These are phyloP conservation scores for Maudiozyma humilis DNA, from an alignment of 1,139 yeast genomes.

Conservation along the genomic window DNA sequence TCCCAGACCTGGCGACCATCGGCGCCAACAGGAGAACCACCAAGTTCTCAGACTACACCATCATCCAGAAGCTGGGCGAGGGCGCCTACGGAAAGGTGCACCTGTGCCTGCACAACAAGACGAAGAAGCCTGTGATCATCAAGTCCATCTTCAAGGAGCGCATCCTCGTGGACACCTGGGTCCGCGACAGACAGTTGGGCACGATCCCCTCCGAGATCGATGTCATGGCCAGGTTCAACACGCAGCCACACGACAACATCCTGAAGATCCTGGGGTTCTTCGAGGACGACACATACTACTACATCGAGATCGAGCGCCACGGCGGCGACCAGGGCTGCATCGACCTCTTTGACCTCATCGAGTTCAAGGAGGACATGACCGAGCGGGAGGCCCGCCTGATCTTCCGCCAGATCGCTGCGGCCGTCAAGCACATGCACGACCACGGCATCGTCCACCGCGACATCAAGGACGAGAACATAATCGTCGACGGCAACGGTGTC, in stretches of 20 bases:
- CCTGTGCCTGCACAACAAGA: conserved; percentile 56
- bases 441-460: conserved; percentile 91
- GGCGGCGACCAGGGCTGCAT: conserved; percentile 86
- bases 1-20: conserved; percentile 28
- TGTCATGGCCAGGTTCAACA: conserved; percentile 69
- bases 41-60: conserved; percentile 58
- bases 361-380: conserved; percentile 67
- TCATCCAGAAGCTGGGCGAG: conserved; percentile 76
- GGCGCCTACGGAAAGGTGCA: conserved; percentile 97
- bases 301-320: conserved; percentile 83
- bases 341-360: conserved; percentile 86
- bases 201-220: conserved; percentile 95
- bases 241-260: conserved; percentile 76
- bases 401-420: conserved; percentile 70
- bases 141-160: conserved; percentile 87
- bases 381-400: conserved; percentile 70
- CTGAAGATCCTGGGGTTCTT: conserved; percentile 79
- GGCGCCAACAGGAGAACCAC: conserved; percentile 59
- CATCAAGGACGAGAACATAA: conserved; percentile 88
- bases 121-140: conserved; percentile 57
- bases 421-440: conserved; percentile 70
- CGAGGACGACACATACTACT: conserved; percentile 81
- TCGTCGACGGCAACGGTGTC: conserved; percentile 68
- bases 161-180: conserved; percentile 94
- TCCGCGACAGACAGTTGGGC: conserved; percentile 78